phyloP scores from a whole-genome alignment of 164 flowering plant genomes.

The Vitis rupestris region DNA sequence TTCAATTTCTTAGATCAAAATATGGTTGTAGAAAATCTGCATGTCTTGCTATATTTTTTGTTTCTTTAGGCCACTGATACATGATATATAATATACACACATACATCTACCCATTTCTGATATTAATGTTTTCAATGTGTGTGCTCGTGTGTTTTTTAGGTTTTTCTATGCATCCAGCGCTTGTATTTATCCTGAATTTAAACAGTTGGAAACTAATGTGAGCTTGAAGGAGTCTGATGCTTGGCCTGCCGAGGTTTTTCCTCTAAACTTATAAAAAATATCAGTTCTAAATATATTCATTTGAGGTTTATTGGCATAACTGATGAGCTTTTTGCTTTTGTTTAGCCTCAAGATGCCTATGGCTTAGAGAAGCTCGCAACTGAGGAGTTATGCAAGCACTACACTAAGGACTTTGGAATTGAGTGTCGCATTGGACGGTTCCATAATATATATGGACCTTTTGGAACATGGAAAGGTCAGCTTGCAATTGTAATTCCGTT shows the following conservation, averaged over 20 bases:
- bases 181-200: constrained; percentile 96
- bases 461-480: constrained; percentile 98
- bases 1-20: neutral
- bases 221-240: constrained; percentile 99
- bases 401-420: constrained; percentile 92
- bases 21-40: neutral
- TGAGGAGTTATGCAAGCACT: constrained; percentile 96
- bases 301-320: neutral
- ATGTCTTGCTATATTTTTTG: no score
- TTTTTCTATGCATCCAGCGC: constrained; percentile 98
- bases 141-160: constrained; percentile 32
- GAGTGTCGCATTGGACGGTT: constrained; percentile 96
- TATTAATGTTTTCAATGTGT: neutral
- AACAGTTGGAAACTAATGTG: constrained; percentile 97
- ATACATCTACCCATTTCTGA: no score
- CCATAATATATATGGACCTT: constrained; percentile 97
- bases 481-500: no score
- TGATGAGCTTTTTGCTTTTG: neutral
- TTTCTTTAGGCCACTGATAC: no score
- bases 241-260: constrained; percentile 97
- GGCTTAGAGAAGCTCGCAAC: constrained; percentile 97
- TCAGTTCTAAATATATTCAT: neutral
- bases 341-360: constrained; percentile 99
- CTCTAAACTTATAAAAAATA: neutral
- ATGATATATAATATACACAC: no score